Conservation (phyloP, 78 protist genomes). For the Trichosphaerium sp. region DNA sequence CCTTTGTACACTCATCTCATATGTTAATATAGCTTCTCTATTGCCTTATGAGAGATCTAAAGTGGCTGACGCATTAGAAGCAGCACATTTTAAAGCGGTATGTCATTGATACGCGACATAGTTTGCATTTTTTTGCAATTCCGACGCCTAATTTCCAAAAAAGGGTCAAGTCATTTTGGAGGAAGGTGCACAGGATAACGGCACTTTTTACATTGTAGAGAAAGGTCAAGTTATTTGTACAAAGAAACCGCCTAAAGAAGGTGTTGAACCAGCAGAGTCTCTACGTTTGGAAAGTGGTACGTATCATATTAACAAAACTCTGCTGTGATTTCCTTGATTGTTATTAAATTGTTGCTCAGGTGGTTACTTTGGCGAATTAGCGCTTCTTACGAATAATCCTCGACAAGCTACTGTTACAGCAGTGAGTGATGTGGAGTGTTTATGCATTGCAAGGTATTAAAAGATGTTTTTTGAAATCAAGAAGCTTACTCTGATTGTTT, state of each 20-base stretch:
- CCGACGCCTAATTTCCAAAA: no score
- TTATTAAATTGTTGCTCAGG: no score
- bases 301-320: no score
- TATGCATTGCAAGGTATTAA: no score
- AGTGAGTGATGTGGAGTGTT: background rate
- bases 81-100: background rate
- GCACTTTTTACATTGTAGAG: background rate
- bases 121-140: no score
- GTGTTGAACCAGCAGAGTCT: background rate
- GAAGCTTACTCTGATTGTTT: no score
- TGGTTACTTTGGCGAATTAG: conserved; percentile 46
- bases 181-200: background rate
- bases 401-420: conserved; percentile 26
- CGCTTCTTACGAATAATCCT: conserved; percentile 5
- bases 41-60: background rate
- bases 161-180: no score
- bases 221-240: background rate
- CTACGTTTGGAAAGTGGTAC: background rate
- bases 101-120: background rate
- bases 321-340: no score
- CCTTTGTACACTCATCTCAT: background rate
- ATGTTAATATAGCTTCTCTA: background rate
- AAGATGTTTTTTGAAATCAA: no score
- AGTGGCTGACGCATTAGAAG: background rate
- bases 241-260: no score